These are phyloP conservation scores for Stentor roeselii DNA, from an alignment of 73 alveolate species.

Conservation along the genomic window DNA sequence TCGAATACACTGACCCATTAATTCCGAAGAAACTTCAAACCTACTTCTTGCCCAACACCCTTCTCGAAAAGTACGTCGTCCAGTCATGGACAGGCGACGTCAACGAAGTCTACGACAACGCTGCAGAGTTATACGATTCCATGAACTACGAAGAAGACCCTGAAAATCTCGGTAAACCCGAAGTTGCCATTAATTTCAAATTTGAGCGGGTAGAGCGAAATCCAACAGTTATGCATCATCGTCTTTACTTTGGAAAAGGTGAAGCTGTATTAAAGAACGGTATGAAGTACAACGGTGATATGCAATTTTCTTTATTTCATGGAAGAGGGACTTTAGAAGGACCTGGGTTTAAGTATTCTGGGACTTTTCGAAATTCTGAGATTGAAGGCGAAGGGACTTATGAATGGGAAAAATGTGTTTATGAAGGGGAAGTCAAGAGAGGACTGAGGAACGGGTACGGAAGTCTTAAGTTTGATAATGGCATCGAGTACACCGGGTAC, in stretches of 20 bases:
- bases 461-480: conserved; percentile 42
- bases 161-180: not conserved
- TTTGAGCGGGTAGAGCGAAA: conserved; percentile 9
- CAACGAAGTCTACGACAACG: conserved; percentile 11
- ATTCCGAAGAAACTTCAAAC: conserved; percentile 8
- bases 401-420: conserved; percentile 68
- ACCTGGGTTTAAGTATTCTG: conserved; percentile 78
- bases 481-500: conserved; percentile 54
- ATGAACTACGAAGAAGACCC: conserved; percentile 25
- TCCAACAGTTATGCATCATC: not conserved
- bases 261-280: conserved; percentile 65
- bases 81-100: not conserved
- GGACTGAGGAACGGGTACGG: conserved; percentile 93
- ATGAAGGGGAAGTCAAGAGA: conserved; percentile 78
- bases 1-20: conserved; percentile 2
- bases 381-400: conserved; percentile 85
- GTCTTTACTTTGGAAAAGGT: conserved; percentile 41
- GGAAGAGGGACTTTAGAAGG: conserved; percentile 70
- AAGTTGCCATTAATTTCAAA: not conserved
- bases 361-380: conserved; percentile 76
- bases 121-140: conserved; percentile 24
- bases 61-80: not conserved
- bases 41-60: not conserved
- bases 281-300: conserved; percentile 67
- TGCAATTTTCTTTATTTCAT: conserved; percentile 70